Percentiles rank a stretch among this genome's conserved stretches.
phyloP scores from a whole-genome alignment of 208 protist genomes.

The Wallacemonas collosoma region DNA sequence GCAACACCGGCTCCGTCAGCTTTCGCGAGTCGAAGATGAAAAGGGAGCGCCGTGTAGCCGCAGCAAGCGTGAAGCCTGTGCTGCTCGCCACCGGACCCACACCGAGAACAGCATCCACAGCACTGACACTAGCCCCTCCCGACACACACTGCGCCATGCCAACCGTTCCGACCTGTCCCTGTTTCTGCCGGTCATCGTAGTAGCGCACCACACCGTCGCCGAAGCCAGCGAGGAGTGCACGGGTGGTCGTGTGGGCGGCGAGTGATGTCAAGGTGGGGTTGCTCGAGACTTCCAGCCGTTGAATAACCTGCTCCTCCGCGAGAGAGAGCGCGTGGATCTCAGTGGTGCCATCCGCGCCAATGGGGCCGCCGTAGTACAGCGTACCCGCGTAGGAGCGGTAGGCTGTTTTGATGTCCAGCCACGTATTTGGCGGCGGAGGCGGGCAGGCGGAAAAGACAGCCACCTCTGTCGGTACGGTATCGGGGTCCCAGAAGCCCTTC shows the following conservation, averaged over 20 bases:
- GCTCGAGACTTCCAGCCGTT: slow-evolving; percentile 71
- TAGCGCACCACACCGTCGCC: slow-evolving; percentile 83
- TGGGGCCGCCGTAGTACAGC: slow-evolving; percentile 82
- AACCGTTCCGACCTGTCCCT: slow-evolving; percentile 74
- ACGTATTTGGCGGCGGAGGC: slow-evolving; percentile 46
- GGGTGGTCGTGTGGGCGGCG: slow-evolving; percentile 65
- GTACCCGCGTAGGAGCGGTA: slow-evolving; percentile 76
- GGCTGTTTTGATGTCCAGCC: slow-evolving; percentile 69
- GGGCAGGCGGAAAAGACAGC: slow-evolving; percentile 81
- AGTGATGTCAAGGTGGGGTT: slow-evolving; percentile 71
- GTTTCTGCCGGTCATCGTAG: slow-evolving; percentile 85
- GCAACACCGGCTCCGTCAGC: slow-evolving; percentile 50
- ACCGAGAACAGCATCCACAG: slow-evolving; percentile 37
- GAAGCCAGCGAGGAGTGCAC: slow-evolving; percentile 76
- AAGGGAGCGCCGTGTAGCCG: slow-evolving; percentile 49
- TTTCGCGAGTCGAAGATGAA: slow-evolving; percentile 80
- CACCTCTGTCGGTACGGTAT: slow-evolving; percentile 58
- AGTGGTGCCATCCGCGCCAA: slow-evolving; percentile 58
- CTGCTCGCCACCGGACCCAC: slow-evolving; percentile 36
- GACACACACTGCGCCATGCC: slow-evolving; percentile 46
- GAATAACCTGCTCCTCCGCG: slow-evolving; percentile 82
- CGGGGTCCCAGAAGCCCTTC: slow-evolving; percentile 62
- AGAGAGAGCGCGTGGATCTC: slow-evolving; percentile 82
- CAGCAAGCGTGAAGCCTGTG: slow-evolving; percentile 55
- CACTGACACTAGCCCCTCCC: not conserved